Evolutionary conservation across 2,329 filamentous ascomycete species (phyloP).

Genomic region (Cytospora schulzeri): DNA sequence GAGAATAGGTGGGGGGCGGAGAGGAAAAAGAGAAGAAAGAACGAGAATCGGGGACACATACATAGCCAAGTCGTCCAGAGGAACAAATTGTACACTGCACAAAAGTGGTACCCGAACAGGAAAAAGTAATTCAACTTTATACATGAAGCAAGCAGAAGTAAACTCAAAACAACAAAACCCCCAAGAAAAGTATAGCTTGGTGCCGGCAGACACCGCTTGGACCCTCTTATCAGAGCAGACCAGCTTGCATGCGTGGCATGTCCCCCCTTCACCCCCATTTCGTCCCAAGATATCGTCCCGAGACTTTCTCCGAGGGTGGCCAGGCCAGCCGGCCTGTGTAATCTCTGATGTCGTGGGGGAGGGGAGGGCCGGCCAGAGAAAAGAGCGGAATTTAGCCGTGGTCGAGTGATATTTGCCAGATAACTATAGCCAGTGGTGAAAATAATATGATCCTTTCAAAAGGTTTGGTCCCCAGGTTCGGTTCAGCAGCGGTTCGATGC

Average conservation of each 20-base stretch:
- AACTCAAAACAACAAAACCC: constrained; percentile 8
- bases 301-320: neutral
- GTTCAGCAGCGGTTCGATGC: neutral
- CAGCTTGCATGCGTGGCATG: constrained; percentile 14
- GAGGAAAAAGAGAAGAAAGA: neutral
- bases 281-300: too few relatives aligned
- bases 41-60: neutral
- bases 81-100: constrained; percentile 10
- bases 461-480: neutral
- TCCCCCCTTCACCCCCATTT: neutral
- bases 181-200: neutral
- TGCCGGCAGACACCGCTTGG: neutral
- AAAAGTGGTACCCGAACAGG: neutral
- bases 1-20: neutral
- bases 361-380: neutral
- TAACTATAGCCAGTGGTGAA: neutral
- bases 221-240: constrained; percentile 16
- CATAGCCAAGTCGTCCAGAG: constrained; percentile 18
- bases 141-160: constrained; percentile 21
- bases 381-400: neutral
- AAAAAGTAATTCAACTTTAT: constrained; percentile 19
- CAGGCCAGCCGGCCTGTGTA: constrained; percentile 14
- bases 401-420: neutral
- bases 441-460: neutral
- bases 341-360: constrained; percentile 6